phyloP scores from a whole-genome alignment of 2,329 filamentous ascomycete genomes.

The Stachybotrys chartarum region DNA sequence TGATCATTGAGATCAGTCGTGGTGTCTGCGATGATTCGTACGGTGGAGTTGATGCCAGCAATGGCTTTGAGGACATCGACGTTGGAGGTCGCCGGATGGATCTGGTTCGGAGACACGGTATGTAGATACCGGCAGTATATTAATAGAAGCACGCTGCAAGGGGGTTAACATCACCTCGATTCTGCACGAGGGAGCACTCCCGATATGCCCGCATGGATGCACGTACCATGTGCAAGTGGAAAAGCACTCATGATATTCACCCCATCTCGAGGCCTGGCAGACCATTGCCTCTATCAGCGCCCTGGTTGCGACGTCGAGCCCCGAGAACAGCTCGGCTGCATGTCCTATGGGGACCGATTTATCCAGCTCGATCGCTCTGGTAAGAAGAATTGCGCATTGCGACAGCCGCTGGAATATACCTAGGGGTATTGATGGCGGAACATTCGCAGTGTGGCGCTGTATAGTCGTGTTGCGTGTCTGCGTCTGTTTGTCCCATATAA shows the following conservation, averaged over 20 bases:
- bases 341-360: conserved; percentile 7
- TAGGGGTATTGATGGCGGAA: conserved; percentile 20
- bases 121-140: conserved; percentile 25
- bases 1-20: conserved; percentile 26
- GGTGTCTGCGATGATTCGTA: conserved; percentile 26
- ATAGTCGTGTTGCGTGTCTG: conserved; percentile 12
- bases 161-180: background rate
- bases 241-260: conserved; percentile 27
- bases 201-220: background rate
- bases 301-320: conserved; percentile 22
- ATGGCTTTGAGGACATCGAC: conserved; percentile 25
- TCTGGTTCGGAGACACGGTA: conserved; percentile 14
- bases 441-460: conserved; percentile 18
- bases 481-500: conserved; percentile 21
- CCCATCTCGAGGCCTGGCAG: conserved; percentile 22
- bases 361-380: conserved; percentile 19
- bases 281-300: conserved; percentile 25
- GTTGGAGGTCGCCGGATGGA: conserved; percentile 14
- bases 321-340: conserved; percentile 19
- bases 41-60: conserved; percentile 28
- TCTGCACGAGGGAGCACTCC: no score
- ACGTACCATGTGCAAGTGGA: conserved; percentile 25
- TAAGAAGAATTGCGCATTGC: conserved; percentile 26
- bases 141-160: conserved; percentile 21
- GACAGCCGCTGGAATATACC: conserved; percentile 27